Percentiles rank a stretch among this genome's conserved stretches.
Conservation (phyloP, 805 yeast genomes). For the Candida nemodendra region DNA sequence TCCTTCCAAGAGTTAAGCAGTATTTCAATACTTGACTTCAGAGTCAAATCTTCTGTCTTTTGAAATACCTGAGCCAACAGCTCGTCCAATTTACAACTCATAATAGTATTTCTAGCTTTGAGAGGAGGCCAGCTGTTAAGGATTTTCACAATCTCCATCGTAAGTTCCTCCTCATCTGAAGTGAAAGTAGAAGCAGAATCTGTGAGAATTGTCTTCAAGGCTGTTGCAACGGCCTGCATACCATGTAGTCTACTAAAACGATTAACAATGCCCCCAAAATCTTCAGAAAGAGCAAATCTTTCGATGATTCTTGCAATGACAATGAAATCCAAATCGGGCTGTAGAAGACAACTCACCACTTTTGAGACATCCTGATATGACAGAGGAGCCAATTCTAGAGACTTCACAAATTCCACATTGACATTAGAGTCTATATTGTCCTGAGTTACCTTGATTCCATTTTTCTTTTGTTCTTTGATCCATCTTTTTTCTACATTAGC, state of each 20-base stretch:
- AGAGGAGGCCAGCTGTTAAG: constrained; percentile 65
- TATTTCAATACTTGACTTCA: constrained; percentile 37
- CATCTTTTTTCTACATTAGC: constrained; percentile 68
- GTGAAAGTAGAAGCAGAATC: constrained; percentile 9
- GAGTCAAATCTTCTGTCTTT: constrained; percentile 24
- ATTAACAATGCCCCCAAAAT: constrained; percentile 43
- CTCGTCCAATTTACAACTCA: constrained; percentile 68
- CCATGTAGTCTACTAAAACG: constrained; percentile 81
- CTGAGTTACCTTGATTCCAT: constrained; percentile 47
- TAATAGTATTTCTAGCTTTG: constrained; percentile 70
- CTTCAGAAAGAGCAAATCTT: constrained; percentile 48
- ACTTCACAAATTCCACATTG: constrained; percentile 62
- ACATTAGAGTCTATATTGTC: constrained; percentile 54
- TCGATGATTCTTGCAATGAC: constrained; percentile 66
- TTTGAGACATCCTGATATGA: constrained; percentile 62
- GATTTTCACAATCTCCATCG: constrained; percentile 52
- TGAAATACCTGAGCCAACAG: constrained; percentile 46
- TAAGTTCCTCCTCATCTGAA: constrained; percentile 39
- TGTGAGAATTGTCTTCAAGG: constrained; percentile 41
- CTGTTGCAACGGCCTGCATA: constrained; percentile 68
- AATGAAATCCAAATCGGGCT: constrained; percentile 61
- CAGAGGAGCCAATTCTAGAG: constrained; percentile 54
- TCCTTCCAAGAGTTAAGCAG: constrained; percentile 68
- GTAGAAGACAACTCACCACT: constrained; percentile 79
- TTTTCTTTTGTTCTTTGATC: constrained; percentile 57